Evolutionary conservation across 345 rosid genomes (phyloP), one percentile per base, ranked within the genome.

Genomic region (Nasturtium officinale): DNA sequence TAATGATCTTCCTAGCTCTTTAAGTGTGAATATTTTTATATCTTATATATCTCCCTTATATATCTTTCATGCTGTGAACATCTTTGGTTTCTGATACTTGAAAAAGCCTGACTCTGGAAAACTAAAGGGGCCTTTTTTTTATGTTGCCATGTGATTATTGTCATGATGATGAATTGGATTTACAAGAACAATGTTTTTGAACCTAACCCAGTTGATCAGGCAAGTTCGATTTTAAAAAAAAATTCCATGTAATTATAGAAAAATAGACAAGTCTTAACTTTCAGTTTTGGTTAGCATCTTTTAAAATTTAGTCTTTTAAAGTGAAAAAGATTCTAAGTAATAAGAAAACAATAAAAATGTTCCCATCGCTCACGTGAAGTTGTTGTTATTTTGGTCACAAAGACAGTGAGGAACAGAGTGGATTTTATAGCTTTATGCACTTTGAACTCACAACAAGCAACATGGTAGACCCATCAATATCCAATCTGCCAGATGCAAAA

Each of bases 391-490:
- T 30, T 47, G 7, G 75, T 76, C 79, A 63, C 79, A 69, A 20
- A 76, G 75, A 63, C 75, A 76, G 75, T 35, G 79, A 69, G 79
- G 37, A 76, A 76, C 79, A 76, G 71, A 76, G 79, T 76, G 71
- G 60, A 45, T 76, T 76, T 64, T 55, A 76, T 62, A 56, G 71
- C 79, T 69, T 69, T 76, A 63, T 70, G 61, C 71, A 76, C 71
- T 76, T 70, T 69, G 66, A 69, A 63, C 66, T 69, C 71, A 6
- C 71, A 76, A 56, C 79, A 70, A 37, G 66, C 75, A 69, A 69
- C 79, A 76, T 76, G 79, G 79, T 69, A 76, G 76, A 76, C 79
- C 79, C 71, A 69, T 69, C 47, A 37, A 37, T 40, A 62, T 69
- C 75, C 70, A 17, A 69, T 54, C 35, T 69, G 59, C 71, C 69